Evolutionary conservation across 2,329 filamentous ascomycete genomes (phyloP).

Genomic region (Trichoderma gracile): DNA sequence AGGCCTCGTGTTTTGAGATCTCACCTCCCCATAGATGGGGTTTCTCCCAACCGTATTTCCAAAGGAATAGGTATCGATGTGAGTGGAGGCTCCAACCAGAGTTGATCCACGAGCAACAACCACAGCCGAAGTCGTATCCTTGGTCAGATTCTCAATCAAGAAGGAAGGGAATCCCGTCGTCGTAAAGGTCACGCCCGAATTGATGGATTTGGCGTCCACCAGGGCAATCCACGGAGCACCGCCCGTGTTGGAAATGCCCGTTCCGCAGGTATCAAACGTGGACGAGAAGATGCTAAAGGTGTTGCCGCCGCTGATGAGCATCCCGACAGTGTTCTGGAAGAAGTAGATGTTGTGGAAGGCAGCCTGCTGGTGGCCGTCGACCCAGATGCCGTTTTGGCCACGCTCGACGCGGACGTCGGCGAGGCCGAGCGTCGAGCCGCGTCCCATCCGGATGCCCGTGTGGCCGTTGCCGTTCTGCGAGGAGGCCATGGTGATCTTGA

Average conservation of each 20-base stretch:
- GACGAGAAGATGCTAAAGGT: conserved; percentile 45
- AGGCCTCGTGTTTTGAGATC: conserved; percentile 38
- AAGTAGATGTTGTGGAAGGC: conserved; percentile 48
- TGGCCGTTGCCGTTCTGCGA: conserved; percentile 42
- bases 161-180: conserved; percentile 44
- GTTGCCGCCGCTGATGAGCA: conserved; percentile 36
- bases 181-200: conserved; percentile 44
- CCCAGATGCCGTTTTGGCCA: conserved; percentile 47
- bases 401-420: conserved; percentile 45
- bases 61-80: conserved; percentile 45
- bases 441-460: conserved; percentile 44
- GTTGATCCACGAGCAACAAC: conserved; percentile 38
- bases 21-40: conserved; percentile 43
- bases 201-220: conserved; percentile 44
- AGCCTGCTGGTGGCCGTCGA: conserved; percentile 47
- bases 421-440: conserved; percentile 46
- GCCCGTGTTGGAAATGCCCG: conserved; percentile 40
- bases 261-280: conserved; percentile 45
- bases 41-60: conserved; percentile 45
- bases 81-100: conserved; percentile 34
- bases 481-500: conserved; percentile 45
- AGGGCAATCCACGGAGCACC: conserved; percentile 45
- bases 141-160: conserved; percentile 47
- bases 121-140: conserved; percentile 43
- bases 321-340: conserved; percentile 43